phyloP scores from a whole-genome alignment of 2,329 filamentous ascomycete species.

The Aspergillus viridinutans region DNA sequence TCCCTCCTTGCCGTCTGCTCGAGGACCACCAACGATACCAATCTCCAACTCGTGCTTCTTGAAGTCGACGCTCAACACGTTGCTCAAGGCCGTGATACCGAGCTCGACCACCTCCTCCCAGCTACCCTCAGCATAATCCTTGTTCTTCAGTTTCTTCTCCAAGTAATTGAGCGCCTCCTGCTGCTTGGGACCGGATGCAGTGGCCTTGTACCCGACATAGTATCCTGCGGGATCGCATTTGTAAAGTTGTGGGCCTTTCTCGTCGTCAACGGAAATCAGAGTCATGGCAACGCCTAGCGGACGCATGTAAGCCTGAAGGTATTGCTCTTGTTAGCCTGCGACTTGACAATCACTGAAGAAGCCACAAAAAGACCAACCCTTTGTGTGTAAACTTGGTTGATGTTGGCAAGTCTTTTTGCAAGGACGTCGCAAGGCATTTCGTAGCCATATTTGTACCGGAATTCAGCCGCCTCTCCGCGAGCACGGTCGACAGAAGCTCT shows the following conservation, averaged over 20 bases:
- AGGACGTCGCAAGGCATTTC: conserved; percentile 99
- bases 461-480: conserved; percentile 92
- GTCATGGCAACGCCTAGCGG: conserved; percentile 94
- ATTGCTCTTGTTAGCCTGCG: neutral
- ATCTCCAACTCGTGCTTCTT: conserved; percentile 99
- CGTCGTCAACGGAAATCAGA: conserved; percentile 86
- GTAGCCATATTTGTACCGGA: conserved; percentile 97
- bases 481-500: conserved; percentile 88
- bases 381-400: conserved; percentile 99
- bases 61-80: conserved; percentile 96
- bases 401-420: conserved; percentile 95
- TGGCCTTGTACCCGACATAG: conserved; percentile 98
- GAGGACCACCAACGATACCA: conserved; percentile 89
- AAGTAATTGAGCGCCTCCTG: conserved; percentile 98
- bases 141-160: conserved; percentile 99
- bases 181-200: conserved; percentile 93
- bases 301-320: conserved; percentile 82
- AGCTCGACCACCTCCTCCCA: conserved; percentile 99
- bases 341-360: neutral
- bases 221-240: conserved; percentile 98
- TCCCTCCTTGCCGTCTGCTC: conserved; percentile 75
- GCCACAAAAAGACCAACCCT: conserved; percentile 56
- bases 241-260: conserved; percentile 90
- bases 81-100: conserved; percentile 91
- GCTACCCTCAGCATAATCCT: conserved; percentile 82